Percentiles rank a stretch among this genome's conserved stretches.
Evolutionary conservation across 768 basidiomycete genomes (phyloP).

Genomic region (Pleurotus ostreatus): DNA sequence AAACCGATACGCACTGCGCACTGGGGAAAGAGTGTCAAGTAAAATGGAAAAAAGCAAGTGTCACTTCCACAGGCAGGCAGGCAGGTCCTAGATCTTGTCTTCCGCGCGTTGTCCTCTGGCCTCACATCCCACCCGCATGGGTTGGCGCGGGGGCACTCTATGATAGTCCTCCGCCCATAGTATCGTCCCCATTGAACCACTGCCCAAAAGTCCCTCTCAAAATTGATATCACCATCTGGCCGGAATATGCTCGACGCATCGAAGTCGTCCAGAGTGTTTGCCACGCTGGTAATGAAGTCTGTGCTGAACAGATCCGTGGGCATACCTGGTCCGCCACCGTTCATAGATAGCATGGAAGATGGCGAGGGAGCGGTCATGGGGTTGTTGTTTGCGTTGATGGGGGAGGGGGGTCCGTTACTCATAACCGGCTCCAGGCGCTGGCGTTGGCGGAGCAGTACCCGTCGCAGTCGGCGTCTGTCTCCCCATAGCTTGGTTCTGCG

Average conservation of each 20-base stretch:
- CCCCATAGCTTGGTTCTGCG: slow-evolving; percentile 33
- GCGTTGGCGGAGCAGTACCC: slow-evolving; percentile 23
- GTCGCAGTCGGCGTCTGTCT: slow-evolving; percentile 21
- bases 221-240: slow-evolving; percentile 50
- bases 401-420: slow-evolving; percentile 3
- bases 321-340: background rate
- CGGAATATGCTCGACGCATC: slow-evolving; percentile 37
- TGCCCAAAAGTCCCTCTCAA: slow-evolving; percentile 74
- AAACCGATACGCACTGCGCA: background rate
- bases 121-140: no score
- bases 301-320: slow-evolving; percentile 19
- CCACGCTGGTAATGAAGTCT: slow-evolving; percentile 46
- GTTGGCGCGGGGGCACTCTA: no score
- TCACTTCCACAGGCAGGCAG: no score
- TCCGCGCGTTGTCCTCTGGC: no score
- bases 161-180: slow-evolving; percentile 10
- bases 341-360: background rate
- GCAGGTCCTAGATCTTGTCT: no score
- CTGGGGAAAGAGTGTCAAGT: no score
- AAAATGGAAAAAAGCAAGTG: no score
- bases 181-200: slow-evolving; percentile 66
- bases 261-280: slow-evolving; percentile 37
- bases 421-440: slow-evolving; percentile 19
- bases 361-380: background rate
- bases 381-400: slow-evolving; percentile 1